Percentiles rank a stretch among this genome's conserved stretches.
These are phyloP conservation scores for Cryptomeria japonica DNA, from an alignment of 75 land plant genomes.

Conservation along the genomic window DNA sequence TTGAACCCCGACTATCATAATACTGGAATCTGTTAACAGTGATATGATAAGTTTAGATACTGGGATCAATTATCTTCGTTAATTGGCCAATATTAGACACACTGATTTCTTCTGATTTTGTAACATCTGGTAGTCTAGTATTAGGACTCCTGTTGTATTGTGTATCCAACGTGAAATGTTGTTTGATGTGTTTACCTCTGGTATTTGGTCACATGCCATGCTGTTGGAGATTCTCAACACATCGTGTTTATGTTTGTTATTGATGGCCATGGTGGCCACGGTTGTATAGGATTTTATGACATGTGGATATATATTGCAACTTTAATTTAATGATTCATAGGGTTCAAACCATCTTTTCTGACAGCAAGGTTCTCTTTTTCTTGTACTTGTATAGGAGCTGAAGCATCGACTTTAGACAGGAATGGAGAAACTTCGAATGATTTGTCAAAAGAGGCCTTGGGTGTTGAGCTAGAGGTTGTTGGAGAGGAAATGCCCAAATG, in stretches of 20 bases:
- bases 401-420: conserved; percentile 9
- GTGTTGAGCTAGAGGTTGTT: conserved; percentile 71
- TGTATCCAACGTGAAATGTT: neutral
- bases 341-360: neutral
- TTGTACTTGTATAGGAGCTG: conserved; percentile 17
- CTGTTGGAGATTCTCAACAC: neutral
- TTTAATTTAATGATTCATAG: neutral
- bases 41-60: neutral
- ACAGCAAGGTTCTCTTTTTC: neutral
- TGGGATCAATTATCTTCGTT: neutral
- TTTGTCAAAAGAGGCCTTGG: conserved; percentile 18
- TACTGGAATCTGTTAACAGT: neutral
- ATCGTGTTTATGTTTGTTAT: neutral
- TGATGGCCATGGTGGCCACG: neutral
- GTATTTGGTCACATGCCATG: neutral
- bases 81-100: neutral
- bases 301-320: neutral
- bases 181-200: neutral
- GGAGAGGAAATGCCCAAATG: conserved; percentile 98
- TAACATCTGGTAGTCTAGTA: neutral
- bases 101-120: neutral
- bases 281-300: neutral
- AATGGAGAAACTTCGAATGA: conserved; percentile 10
- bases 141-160: neutral
- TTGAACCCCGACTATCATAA: neutral